Base-by-base conservation (phyloP, 345 rosid species). In the Capsella bursapastoris region DNA sequence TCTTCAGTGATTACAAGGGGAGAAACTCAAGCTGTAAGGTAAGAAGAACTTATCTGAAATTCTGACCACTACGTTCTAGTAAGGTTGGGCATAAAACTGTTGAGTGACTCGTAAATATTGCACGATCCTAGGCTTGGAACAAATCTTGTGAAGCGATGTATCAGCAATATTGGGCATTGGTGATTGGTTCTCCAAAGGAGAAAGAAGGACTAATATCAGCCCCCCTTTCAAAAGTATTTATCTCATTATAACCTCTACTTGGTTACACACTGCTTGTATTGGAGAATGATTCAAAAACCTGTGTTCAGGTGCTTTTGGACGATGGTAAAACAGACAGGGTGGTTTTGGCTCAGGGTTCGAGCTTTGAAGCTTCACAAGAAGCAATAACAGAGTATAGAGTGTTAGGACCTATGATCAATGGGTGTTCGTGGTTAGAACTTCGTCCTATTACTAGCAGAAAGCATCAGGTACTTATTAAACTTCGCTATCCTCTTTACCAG, bases 311-410 rank as follows among this genome's bases (percentile, higher is more conserved):
- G 79, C 78, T 91, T 62, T 89, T 93, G 52, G 85, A 93, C 78
- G 96, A 91, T 81, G 94, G 97, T 5, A 93, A 89, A 82, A 83
- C 92, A n/a, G 98, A 93, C 78, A 83, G 94, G 76, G 86, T 91
- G 62, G 83, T 93, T 62, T 71, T 93, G 82, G 85, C 94, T 74
- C 88, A 64, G 74, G 77, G 81, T 44, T 84, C 88, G 11, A 84
- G 88, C 53, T 83, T 93, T 15, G 97, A 93, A 80, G 80, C 92
- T 64, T 84, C 90, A 1, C 97, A 88, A 73, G 92, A 86, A 71
- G 96, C 98, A 43, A 28, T 88, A 31, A 93, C 96, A 8, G 87
- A 93, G 84, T 91, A 91, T 83, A 86, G 93, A 75, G 90, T 85
- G 7, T 76, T 89, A 45, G 98, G 98, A 73, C 98, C 97, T 66